Base-by-base conservation (phyloP, 2,329 filamentous ascomycete genomes). In the Claviceps sorghi region DNA sequence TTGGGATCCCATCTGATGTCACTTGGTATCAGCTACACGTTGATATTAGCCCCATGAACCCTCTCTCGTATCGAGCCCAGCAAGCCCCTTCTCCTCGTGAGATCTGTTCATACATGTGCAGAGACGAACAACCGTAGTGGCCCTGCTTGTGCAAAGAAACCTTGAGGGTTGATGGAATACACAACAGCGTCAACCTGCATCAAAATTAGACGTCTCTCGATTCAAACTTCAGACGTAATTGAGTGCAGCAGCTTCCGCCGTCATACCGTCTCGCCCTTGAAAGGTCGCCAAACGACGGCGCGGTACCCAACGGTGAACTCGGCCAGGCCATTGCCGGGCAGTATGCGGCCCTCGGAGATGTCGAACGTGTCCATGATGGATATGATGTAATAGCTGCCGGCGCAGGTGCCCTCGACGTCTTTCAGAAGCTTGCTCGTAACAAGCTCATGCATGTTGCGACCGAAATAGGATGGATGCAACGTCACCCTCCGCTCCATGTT, bases 311-410 rank as follows among this genome's bases (percentile, higher is more conserved):
- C 89, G 0, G 87, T 95, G 66, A 96, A 98, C 69, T 96, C 88
- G 21, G 93, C 91, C 59, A 94, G 78, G 10, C 90, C 93, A 56
- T 86, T 95, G 9, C 91, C 88, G 3, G 93, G 91, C 53, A 96
- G 79, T 56, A 98, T 91, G 60, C 88, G 84, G 13, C 90, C 90
- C 64, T 95, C 89, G 17, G 88, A 94, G 62, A 97, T 91, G 60
- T 96, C 87, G 62, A 94, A 90, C 48, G 90, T 87, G 68, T 96
- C 90, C 81, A 98, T 91, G 63, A 98, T 94, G 64, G 89, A 93
- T 61, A 98, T 93, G 65, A 98, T 94, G 69, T 93, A 97, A 75
- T 95, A 96, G 66, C 88, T 88, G 54, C 93, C 93, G 3, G 89
- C 93, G 69, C 90, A 96, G 43, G 87, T 91, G 26, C 93, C 93